Evolutionary conservation across 345 rosid genomes (phyloP).

Genomic region (Draba incana): DNA sequence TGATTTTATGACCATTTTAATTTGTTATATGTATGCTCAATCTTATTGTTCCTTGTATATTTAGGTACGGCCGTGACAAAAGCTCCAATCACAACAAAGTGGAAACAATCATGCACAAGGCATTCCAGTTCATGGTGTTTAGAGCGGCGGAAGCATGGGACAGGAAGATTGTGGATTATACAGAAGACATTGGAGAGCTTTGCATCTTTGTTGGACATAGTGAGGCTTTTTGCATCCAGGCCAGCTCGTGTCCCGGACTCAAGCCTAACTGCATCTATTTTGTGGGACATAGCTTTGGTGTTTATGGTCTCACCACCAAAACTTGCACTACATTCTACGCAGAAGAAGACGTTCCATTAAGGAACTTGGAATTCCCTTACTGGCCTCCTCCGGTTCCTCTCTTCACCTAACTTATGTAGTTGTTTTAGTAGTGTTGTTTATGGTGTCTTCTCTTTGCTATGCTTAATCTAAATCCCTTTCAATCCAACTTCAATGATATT

Average conservation of each 20-base stretch:
- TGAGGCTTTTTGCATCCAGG: constrained; percentile 16
- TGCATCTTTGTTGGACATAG: constrained; percentile 27
- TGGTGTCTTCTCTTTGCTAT: too few species aligned
- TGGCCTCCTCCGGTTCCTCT: constrained; percentile 10
- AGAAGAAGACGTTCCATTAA: background rate
- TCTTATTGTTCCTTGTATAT: background rate
- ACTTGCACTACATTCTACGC: background rate
- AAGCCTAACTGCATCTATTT: constrained; percentile 26
- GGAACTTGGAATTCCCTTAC: constrained; percentile 3
- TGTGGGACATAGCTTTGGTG: constrained; percentile 8
- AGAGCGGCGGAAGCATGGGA: constrained; percentile 2
- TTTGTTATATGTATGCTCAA: too few species aligned
- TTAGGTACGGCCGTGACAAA: background rate
- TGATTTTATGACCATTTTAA: too few species aligned
- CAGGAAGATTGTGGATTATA: background rate
- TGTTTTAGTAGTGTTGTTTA: too few species aligned
- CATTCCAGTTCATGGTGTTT: constrained; percentile 11
- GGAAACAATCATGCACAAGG: background rate
- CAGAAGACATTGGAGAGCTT: constrained; percentile 27
- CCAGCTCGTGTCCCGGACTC: constrained; percentile 31
- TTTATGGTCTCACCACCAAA: constrained; percentile 20
- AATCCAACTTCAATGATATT: too few species aligned
- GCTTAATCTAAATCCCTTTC: too few species aligned
- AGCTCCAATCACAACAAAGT: too few species aligned
- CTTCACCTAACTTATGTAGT: too few species aligned